Conservation (phyloP, 805 yeast species). For the Blastobotrys robertii region DNA sequence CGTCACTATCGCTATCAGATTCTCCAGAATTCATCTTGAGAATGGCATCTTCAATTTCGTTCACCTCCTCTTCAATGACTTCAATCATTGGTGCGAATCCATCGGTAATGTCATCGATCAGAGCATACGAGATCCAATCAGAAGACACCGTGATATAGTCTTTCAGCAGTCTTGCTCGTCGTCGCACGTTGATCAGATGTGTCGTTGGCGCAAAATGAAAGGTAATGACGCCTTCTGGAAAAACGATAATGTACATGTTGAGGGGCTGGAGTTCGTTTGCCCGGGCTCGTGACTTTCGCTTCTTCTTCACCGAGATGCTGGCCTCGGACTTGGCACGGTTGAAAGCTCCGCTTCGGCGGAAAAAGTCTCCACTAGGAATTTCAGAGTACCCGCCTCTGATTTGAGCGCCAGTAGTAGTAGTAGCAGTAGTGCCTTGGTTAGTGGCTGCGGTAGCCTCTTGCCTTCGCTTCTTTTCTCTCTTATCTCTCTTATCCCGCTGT, state of each 20-base stretch:
- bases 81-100: slow-evolving; percentile 96
- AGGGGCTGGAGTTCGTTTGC: slow-evolving; percentile 53
- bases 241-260: slow-evolving; percentile 87
- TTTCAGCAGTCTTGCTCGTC: slow-evolving; percentile 77
- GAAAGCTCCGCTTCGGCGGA: slow-evolving; percentile 1
- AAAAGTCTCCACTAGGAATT: background rate
- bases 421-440: background rate
- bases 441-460: background rate
- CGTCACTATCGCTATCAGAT: slow-evolving; percentile 33
- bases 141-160: slow-evolving; percentile 87
- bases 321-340: slow-evolving; percentile 5
- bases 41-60: slow-evolving; percentile 88
- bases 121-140: slow-evolving; percentile 95
- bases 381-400: too few species aligned
- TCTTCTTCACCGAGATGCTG: slow-evolving; percentile 1
- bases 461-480: background rate
- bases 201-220: slow-evolving; percentile 94
- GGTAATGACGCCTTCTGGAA: slow-evolving; percentile 81
- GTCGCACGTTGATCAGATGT: slow-evolving; percentile 89
- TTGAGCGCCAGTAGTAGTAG: too few species aligned
- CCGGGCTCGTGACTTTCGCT: slow-evolving; percentile 6
- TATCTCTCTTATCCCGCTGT: background rate
- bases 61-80: slow-evolving; percentile 88
- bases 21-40: slow-evolving; percentile 72
- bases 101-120: slow-evolving; percentile 94